These are phyloP conservation scores for Colletotrichum liaoningense DNA, from an alignment of 2,329 filamentous ascomycete species.

Conservation along the genomic window DNA sequence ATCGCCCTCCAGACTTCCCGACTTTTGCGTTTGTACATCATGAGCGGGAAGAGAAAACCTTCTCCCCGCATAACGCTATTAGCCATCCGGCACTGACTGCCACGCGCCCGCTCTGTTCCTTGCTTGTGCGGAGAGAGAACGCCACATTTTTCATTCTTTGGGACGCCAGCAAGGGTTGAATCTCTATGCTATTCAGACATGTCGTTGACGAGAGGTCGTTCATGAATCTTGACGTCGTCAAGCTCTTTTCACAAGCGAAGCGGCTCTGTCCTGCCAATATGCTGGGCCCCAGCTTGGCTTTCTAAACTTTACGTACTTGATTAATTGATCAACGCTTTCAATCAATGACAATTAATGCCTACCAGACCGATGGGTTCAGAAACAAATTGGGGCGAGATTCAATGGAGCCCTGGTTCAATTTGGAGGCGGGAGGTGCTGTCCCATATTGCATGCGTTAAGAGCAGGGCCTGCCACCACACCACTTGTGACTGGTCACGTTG, in stretches of 20 bases:
- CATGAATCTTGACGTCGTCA: not conserved
- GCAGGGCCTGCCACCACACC: conserved; percentile 24
- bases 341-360: conserved; percentile 15
- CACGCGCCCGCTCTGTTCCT: conserved; percentile 20
- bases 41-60: conserved; percentile 21
- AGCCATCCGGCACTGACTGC: conserved; percentile 24
- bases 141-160: not conserved
- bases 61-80: conserved; percentile 28
- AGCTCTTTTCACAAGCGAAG: conserved; percentile 43
- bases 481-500: conserved; percentile 23
- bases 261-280: conserved; percentile 44
- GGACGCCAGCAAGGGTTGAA: not conserved
- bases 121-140: conserved; percentile 11
- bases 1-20: not conserved
- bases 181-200: no score
- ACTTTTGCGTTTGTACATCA: conserved; percentile 13
- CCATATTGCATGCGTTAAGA: conserved; percentile 23
- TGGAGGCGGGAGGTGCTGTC: conserved; percentile 28
- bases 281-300: conserved; percentile 28
- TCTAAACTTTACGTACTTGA: not conserved
- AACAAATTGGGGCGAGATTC: not conserved
- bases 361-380: conserved; percentile 8
- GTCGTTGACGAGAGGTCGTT: not conserved
- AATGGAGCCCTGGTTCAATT: conserved; percentile 19
- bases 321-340: conserved; percentile 24